Percentiles rank a stretch among this genome's conserved stretches.
phyloP scores from a whole-genome alignment of 2,329 filamentous ascomycete species.

The Cladorrhinum sp. region DNA sequence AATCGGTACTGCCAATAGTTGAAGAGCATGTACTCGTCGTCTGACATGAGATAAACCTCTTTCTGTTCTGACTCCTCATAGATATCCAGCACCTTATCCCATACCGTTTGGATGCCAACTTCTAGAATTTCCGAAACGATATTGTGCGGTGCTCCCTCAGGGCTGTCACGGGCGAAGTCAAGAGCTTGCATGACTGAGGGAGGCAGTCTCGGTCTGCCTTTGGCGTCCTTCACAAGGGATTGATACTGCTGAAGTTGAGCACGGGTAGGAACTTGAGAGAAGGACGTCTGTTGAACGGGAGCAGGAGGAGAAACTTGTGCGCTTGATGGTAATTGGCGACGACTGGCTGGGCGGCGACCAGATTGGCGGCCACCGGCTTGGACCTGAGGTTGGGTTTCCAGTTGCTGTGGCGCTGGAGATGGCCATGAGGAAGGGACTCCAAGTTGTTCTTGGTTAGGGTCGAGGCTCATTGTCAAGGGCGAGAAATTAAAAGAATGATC shows the following conservation, averaged over 20 bases:
- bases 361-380: too few relatives aligned
- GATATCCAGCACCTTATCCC: slow-evolving; percentile 62
- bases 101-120: slow-evolving; percentile 60
- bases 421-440: not conserved
- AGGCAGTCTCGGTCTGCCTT: not conserved
- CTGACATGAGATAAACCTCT: slow-evolving; percentile 67
- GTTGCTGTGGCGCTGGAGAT: not conserved
- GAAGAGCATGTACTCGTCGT: slow-evolving; percentile 80
- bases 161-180: slow-evolving; percentile 71
- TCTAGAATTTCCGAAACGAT: slow-evolving; percentile 65
- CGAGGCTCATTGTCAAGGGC: not conserved
- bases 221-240: not conserved
- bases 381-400: too few relatives aligned
- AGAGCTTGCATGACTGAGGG: slow-evolving; percentile 60
- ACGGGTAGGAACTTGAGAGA: not conserved
- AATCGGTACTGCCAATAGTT: slow-evolving; percentile 77
- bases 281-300: not conserved
- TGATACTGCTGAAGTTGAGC: not conserved
- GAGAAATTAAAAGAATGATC: not conserved
- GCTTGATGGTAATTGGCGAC: too few relatives aligned
- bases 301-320: not conserved
- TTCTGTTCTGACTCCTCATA: slow-evolving; percentile 39
- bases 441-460: not conserved
- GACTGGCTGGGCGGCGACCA: too few relatives aligned
- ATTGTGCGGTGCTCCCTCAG: slow-evolving; percentile 62